phyloP scores from a whole-genome alignment of 805 yeast genomes.

The Komagataella kurtzmanii region DNA sequence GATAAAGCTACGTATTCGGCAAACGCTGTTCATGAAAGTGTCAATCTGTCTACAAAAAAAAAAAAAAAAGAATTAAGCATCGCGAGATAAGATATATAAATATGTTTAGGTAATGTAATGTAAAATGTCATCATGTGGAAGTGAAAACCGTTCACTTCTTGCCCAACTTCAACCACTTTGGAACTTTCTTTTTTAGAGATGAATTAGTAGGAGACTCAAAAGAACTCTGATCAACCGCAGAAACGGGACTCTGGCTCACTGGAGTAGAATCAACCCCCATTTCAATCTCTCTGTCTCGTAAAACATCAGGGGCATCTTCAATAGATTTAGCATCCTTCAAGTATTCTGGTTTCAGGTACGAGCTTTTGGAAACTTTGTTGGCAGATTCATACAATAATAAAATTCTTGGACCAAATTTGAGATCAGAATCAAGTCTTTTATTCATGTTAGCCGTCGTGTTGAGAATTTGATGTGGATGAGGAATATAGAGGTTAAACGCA shows the following conservation, averaged over 20 bases:
- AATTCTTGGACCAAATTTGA: neutral
- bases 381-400: neutral
- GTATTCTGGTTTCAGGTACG: neutral
- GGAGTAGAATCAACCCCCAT: neutral
- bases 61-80: neutral
- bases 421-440: constrained; percentile 1
- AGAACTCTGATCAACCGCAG: neutral
- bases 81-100: neutral
- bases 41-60: too few relatives aligned
- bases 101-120: neutral
- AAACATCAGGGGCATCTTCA: neutral
- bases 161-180: constrained; percentile 3
- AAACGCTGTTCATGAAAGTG: neutral
- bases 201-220: neutral
- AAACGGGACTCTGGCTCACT: neutral
- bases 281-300: neutral
- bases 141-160: neutral
- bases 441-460: constrained; percentile 11
- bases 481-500: constrained; percentile 21
- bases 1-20: neutral
- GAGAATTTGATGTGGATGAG: constrained; percentile 32
- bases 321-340: neutral
- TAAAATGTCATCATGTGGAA: neutral
- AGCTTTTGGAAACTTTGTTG: neutral
- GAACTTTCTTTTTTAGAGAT: neutral